A percentile compares a stretch with the other conserved stretches of the same genome.
phyloP scores from a whole-genome alignment of 345 rosid genomes.

The Iberis pinnata region DNA sequence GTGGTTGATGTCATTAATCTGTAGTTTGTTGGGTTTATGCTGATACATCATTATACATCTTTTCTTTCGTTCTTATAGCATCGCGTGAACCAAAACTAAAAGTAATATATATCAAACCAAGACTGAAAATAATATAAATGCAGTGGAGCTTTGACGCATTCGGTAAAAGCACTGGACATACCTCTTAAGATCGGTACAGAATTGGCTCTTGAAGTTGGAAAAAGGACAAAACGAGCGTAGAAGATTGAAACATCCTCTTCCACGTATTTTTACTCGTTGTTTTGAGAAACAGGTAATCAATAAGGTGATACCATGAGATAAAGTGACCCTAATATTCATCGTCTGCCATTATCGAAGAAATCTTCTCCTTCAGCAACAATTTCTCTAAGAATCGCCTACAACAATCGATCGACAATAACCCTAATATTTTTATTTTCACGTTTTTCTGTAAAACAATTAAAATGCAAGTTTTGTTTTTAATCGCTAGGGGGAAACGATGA shows the following conservation, averaged over 20 bases:
- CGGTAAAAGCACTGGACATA: slow-evolving; percentile 84
- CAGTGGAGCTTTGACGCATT: slow-evolving; percentile 93
- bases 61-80: not conserved
- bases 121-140: slow-evolving; percentile 13
- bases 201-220: slow-evolving; percentile 82
- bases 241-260: slow-evolving; percentile 7
- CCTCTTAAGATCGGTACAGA: slow-evolving; percentile 90
- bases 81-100: slow-evolving; percentile 35
- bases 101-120: slow-evolving; percentile 3
- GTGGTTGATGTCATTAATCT: slow-evolving; percentile 1
- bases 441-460: too few relatives aligned
- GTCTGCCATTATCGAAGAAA: too few relatives aligned
- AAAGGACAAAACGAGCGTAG: slow-evolving; percentile 80
- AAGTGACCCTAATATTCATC: too few relatives aligned
- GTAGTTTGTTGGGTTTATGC: not conserved
- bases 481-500: too few relatives aligned
- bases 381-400: too few relatives aligned
- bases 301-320: too few relatives aligned
- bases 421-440: too few relatives aligned
- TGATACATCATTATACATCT: not conserved
- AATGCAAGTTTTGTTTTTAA: too few relatives aligned
- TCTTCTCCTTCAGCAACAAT: too few relatives aligned
- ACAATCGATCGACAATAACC: too few relatives aligned
- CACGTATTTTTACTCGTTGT: not conserved
- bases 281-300: not conserved